Base-by-base conservation (phyloP, 1,139 yeast species). In the Schwanniomyces etchellsii region DNA sequence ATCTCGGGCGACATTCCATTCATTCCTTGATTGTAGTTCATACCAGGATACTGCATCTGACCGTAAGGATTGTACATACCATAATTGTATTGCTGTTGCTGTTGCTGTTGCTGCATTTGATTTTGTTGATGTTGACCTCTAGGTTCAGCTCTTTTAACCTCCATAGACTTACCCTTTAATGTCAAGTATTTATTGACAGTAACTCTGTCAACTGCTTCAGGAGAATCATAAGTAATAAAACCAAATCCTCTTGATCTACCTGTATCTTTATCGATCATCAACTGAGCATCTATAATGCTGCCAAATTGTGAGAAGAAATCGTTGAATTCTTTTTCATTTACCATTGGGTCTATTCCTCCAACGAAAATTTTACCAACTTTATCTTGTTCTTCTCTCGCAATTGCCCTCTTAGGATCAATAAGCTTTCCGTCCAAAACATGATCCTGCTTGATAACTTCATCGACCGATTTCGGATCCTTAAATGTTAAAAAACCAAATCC, bases 171-270 rank as follows among this genome's bases (percentile, higher is more conserved):
- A 31, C 95, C 96, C 53, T 88, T 88, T 43, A 88, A 78, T 35
- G 81, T 77, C 41, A 88, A 72, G 50, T 78, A 85, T 59, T 84
- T 83, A 55, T 81, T 82, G 35, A 80, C 84, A 37, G 94, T 82
- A 36, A 88, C 95, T 47, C 81, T 72, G 50, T 91, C 98, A 27
- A 91, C 97, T 9, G 97, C 97, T 32, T 82, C 91, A 21, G 96
- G 95, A 16, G 95, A 77, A 50, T 91, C 98, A 57, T 83, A 91
- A 6, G 99, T 91, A 42, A 91, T 91, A 58, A 91, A 91, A 0
- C 99, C 99, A 57, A 91, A 91, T 17, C 99, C 99, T 64, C 98
- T 75, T 3, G 97, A 89, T 52, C 95, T 77, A 36, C 98, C 98
- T 5, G 97, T 86, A 55, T 91, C 97, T 60, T 91, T 93, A 58